Evolutionary conservation across 106 monocot genomes (phyloP), one percentile per base, ranked within the genome.

Genomic region (Narthecium ossifragum): DNA sequence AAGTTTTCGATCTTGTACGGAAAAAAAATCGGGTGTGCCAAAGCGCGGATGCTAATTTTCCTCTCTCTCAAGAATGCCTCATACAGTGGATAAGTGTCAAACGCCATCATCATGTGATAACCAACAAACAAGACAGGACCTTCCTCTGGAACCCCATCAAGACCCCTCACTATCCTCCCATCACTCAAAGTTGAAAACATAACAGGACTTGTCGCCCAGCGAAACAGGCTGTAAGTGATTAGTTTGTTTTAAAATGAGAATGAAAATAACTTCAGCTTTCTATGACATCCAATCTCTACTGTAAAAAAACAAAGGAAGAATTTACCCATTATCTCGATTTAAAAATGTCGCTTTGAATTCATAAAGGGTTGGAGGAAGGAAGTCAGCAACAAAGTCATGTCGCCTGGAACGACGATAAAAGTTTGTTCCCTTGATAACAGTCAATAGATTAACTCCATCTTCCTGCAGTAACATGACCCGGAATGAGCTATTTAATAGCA

Each of bases 51-150:
- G 46, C 46, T 40, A 38, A 79, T 45, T 26, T 76, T 90, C 57
- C 78, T 98, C 69, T 86, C 90, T 27, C 66, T 78, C 41, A 98
- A 61, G 48, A 98, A 90, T 46, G 29, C 80, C 60, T 78, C 75
- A 66, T 79, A 84, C 24, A 98, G 70, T 6, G 80, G 60, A 59
- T 24, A 23, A 34, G 90, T 48, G 52, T 98, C 96, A 29, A 90
- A 56, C 1, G 90, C 96, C 70, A 83, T 10, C 32, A 98, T 68
- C 86, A 87, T 90, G 54, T 98, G 96, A 72, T 87, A 68, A 32
- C 90, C 90, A 26, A 90, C 90, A 26, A 98, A 59, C 18, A 98
- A 63, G 54, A 98, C 79, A 39, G 96, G 96, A 34, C 96, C 96
- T 69, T 86, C 58, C 29, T 76, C 62, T 26, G 96, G 96, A 65